A percentile compares a stretch with the other conserved stretches of the same genome.
Evolutionary conservation across 2,329 filamentous ascomycete species (phyloP).

Genomic region (Pleurostoma richardsiae): DNA sequence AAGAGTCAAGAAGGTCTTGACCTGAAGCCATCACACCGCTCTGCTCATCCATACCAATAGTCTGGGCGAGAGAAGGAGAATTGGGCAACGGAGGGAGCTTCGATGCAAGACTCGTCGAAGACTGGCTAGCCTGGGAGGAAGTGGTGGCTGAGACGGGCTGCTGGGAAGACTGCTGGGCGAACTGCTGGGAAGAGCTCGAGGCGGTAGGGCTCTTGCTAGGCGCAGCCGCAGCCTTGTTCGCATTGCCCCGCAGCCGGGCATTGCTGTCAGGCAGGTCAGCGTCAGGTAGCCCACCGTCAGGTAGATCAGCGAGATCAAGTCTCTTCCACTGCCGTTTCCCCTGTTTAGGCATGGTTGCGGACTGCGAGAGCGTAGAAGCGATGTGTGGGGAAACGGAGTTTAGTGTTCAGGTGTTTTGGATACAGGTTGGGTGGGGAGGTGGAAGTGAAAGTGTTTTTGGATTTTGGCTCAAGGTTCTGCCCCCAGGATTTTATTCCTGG

Average conservation of each 20-base stretch:
- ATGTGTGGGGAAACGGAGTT: too few relatives aligned
- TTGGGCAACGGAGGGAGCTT: conserved; percentile 57
- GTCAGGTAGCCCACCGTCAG: not conserved
- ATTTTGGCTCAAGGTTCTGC: too few relatives aligned
- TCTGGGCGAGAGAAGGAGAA: conserved; percentile 60
- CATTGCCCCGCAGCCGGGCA: conserved; percentile 53
- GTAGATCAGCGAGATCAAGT: conserved; percentile 17
- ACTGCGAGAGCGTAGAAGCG: too few relatives aligned
- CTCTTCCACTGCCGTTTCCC: too few relatives aligned
- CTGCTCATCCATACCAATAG: conserved; percentile 63
- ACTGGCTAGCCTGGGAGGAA: conserved; percentile 43
- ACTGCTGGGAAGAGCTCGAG: conserved; percentile 24
- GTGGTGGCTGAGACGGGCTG: not conserved
- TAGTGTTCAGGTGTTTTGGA: too few relatives aligned
- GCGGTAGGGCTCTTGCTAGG: conserved; percentile 48
- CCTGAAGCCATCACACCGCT: conserved; percentile 38
- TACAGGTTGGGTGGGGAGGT: too few relatives aligned
- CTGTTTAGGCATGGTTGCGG: too few relatives aligned
- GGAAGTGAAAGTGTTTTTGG: too few relatives aligned
- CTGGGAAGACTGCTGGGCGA: conserved; percentile 35
- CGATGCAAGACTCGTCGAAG: conserved; percentile 47
- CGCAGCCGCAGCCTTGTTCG: conserved; percentile 40
- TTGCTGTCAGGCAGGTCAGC: conserved; percentile 31
- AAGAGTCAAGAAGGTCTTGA: conserved; percentile 53
- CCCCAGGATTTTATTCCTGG: too few relatives aligned